phyloP scores from a whole-genome alignment of 345 rosid genomes.

The Bretschneidera sinensis region DNA sequence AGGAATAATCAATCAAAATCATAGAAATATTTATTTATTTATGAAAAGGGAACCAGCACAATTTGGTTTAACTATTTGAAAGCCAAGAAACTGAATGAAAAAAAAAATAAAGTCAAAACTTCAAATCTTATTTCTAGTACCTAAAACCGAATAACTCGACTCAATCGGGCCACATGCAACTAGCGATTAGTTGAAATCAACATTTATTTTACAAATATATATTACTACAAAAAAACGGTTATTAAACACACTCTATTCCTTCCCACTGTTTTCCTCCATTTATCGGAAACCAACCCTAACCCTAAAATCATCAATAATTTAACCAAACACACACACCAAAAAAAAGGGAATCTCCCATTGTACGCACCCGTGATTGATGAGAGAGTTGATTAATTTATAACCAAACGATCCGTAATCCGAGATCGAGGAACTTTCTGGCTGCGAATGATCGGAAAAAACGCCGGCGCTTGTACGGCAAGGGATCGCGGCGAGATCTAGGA shows the following conservation, averaged over 20 bases:
- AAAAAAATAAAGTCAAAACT: no score
- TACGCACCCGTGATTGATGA: slow-evolving; percentile 13
- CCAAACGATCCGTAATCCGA: no score
- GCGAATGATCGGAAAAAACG: slow-evolving; percentile 26
- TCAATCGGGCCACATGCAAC: no score
- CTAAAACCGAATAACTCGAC: no score
- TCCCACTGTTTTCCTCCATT: background rate
- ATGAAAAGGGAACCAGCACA: no score
- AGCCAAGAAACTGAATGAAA: no score
- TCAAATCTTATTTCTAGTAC: no score
- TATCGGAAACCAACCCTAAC: background rate
- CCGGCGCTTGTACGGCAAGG: slow-evolving; percentile 22
- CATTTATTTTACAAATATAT: no score
- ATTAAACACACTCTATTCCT: background rate
- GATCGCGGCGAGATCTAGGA: slow-evolving; percentile 36
- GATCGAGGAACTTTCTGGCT: slow-evolving; percentile 2
- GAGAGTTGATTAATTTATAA: no score
- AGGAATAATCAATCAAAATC: slow-evolving; percentile 2
- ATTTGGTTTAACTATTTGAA: no score
- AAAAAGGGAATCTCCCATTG: background rate
- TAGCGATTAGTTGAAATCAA: no score
- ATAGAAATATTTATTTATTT: background rate
- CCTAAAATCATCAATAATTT: slow-evolving; percentile 8
- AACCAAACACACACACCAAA: no score
- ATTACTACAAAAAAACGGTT: background rate